Conservation (phyloP, 352 stramenopile species). For the Poterioochromonas sp. region DNA sequence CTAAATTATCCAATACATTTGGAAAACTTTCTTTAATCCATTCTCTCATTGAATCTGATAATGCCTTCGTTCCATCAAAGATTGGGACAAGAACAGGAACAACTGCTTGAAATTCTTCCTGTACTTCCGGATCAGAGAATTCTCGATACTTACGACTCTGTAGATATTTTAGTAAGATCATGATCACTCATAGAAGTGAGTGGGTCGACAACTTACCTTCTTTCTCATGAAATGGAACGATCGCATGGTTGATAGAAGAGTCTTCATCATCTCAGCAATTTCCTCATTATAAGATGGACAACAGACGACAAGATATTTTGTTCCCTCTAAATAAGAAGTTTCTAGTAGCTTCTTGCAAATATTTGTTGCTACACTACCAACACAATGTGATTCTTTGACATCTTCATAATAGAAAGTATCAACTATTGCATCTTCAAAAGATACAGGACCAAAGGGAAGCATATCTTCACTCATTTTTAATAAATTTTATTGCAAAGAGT, state of each 20-base stretch:
- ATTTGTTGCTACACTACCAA: background rate
- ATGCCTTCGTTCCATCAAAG: constrained; percentile 5
- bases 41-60: background rate
- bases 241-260: background rate
- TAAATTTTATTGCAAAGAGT: too few relatives aligned
- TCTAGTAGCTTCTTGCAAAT: background rate
- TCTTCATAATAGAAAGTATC: background rate
- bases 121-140: too few relatives aligned
- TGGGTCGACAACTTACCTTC: too few relatives aligned
- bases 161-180: too few relatives aligned
- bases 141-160: too few relatives aligned
- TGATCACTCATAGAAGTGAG: too few relatives aligned
- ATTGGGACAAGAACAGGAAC: too few relatives aligned
- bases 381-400: background rate
- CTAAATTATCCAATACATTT: background rate
- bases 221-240: background rate
- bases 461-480: too few relatives aligned
- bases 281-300: constrained; percentile 2
- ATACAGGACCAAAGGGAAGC: too few relatives aligned
- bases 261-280: background rate
- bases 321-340: background rate
- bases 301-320: constrained; percentile 7
- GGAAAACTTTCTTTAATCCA: background rate
- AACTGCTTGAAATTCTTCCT: too few relatives aligned
- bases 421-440: too few relatives aligned